Conservation (phyloP, 2,329 filamentous ascomycete genomes). For the Apiospora pterosperma region DNA sequence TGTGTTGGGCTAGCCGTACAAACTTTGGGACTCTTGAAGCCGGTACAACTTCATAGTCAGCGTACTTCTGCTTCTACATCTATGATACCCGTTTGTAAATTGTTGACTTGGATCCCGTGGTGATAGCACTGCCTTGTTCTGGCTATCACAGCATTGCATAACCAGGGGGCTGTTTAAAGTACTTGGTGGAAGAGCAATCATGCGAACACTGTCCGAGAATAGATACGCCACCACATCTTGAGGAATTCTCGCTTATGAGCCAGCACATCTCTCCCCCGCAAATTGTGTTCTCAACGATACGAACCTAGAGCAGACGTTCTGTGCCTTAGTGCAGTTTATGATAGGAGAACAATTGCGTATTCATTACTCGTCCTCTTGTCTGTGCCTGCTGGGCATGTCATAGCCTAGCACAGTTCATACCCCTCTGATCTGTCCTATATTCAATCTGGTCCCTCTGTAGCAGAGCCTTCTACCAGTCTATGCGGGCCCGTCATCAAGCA, state of each 20-base stretch:
- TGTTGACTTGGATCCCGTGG: background rate
- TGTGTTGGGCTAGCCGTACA: background rate
- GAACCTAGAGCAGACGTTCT: background rate
- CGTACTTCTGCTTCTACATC: background rate
- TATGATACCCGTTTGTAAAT: background rate
- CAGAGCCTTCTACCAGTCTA: background rate
- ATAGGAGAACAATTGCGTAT: background rate
- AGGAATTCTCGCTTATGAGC: fast-evolving
- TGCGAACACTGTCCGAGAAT: background rate
- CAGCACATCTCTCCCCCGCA: too few species aligned
- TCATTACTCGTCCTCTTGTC: background rate
- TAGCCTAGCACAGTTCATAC: background rate
- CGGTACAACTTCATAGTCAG: background rate
- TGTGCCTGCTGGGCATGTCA: background rate
- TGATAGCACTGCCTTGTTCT: background rate
- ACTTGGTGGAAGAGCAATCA: background rate
- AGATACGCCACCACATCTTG: background rate
- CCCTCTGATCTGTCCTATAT: background rate
- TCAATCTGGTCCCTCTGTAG: background rate
- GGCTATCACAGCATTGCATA: background rate
- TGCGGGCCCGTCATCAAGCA: slow-evolving; percentile 22
- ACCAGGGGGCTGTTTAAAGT: background rate
- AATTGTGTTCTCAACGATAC: too few species aligned
- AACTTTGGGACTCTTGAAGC: background rate
- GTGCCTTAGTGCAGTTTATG: background rate